Conservation (phyloP, 1,284 basidiomycete genomes). For the Taiwanofungus camphoratus region DNA sequence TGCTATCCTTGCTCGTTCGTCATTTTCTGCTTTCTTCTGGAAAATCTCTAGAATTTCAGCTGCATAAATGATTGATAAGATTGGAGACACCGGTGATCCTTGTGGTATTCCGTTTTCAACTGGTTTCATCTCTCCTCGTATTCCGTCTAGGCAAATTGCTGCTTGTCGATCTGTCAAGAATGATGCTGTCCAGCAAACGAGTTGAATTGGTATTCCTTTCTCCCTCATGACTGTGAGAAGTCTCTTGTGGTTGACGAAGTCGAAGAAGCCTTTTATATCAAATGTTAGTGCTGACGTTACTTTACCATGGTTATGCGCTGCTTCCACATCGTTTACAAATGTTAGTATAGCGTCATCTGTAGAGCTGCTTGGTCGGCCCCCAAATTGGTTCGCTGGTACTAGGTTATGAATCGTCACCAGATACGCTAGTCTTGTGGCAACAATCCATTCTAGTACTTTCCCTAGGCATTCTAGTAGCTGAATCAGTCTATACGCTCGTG, state of each 20-base stretch:
- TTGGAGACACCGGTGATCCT: slow-evolving; percentile 6
- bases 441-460: slow-evolving; percentile 16
- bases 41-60: slow-evolving; percentile 4
- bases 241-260: slow-evolving; percentile 6
- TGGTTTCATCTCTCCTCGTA: slow-evolving; percentile 2
- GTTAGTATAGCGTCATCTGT: slow-evolving; percentile 9
- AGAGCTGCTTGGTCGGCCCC: slow-evolving; percentile 12
- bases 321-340: slow-evolving; percentile 8
- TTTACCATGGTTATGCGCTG: slow-evolving; percentile 2
- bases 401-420: slow-evolving; percentile 6
- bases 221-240: slow-evolving; percentile 2
- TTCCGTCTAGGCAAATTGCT: slow-evolving; percentile 5
- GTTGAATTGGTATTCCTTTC: slow-evolving; percentile 3
- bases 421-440: slow-evolving; percentile 11
- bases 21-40: neutral
- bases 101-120: slow-evolving; percentile 7
- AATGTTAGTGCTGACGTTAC: slow-evolving; percentile 9
- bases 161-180: slow-evolving; percentile 5
- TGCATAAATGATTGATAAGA: slow-evolving; percentile 7
- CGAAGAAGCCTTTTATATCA: slow-evolving; percentile 11
- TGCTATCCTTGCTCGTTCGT: neutral
- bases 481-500: slow-evolving; percentile 17
- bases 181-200: slow-evolving; percentile 7
- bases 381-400: slow-evolving; percentile 17
- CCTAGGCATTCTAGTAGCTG: slow-evolving; percentile 17